Base-by-base conservation (phyloP, 2,329 filamentous ascomycete genomes). In the Penicillium olsonii region DNA sequence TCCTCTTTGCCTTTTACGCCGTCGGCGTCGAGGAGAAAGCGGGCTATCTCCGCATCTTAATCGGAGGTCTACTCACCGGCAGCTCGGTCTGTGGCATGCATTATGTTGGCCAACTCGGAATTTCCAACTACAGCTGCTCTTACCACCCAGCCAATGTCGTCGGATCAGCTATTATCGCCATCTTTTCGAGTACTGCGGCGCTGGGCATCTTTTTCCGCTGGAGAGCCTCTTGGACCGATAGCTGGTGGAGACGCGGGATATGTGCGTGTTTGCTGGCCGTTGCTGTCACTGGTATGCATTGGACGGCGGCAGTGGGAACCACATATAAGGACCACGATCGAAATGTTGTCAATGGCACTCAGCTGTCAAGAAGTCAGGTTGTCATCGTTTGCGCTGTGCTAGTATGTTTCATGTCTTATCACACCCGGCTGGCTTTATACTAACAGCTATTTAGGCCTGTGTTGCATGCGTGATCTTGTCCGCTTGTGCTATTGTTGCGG, bases 271-370 rank as follows among this genome's bases (percentile, higher is more conserved):
- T 91, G 15, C 77, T 95, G 34, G 87, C 88, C 8, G 77, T 81
- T 14, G 88, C 87, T 34, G 87, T 94, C 2, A 91, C 86, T 9
- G 88, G 88, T 1, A 94, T 95, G 90, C 90, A 95, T 71, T 95
- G 89, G 87, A 87, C 87, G 48, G 90, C 87, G 26, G 80, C 86
- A 3, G 78, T 82, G 10, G 88, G 88, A 14, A 94, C 88, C 3
- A 67, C 70, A 8, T 94, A 92, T 66, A 78, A 77, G 37, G 69
- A 89, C 43, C 68, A 79, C 55, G 65, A 76, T 37, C 66, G 78
- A 43, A 73, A 75, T 41, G 56, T 73, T 26, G 59, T 55, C 27
- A 51, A 66, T 12, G 67, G 63, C 35, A 72, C 72, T 40, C 66
- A 75, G 40, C 68, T 81, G 22, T 80, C 83, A 8, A 77, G 84